Evolutionary conservation across 1,284 basidiomycete species (phyloP), one percentile per base, ranked within the genome.

Genomic region (Sparassis latifolia): DNA sequence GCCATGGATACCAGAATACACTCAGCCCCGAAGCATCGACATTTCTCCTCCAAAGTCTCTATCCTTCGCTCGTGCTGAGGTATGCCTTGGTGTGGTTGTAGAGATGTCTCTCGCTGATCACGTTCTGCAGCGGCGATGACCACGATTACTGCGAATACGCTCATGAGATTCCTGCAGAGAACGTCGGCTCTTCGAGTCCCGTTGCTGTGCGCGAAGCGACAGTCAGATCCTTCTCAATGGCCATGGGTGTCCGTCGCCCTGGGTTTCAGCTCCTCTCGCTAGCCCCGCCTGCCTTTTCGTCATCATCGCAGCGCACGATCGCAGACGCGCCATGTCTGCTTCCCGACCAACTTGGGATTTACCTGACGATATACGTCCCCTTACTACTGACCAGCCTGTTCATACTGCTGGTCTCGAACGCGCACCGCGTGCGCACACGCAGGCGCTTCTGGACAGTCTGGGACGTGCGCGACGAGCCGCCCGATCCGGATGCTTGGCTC

Each of bases 241-340:
- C 75, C 3, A 77, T 79, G 66, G 81, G 79, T 33, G 66, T 86
- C 48, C 66, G 69, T 5, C 65, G 67, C 30, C 82, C 84, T 0
- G 84, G 82, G 29, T 80, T 83, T 62, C 79, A 82, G 56, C 71
- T 86, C n/a, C 69, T 86, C 46, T 79, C 81, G 3, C 73, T 85
- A 31, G 64, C 71, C 10, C 65, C 71, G 5, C 69, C 71, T 2
- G 38, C 48, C 27, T 1, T 45, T 0, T 37, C 28, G 42, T 52
- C 48, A 41, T 5, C 46, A 50, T 50, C 55, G 3, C 56, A 50
- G 12, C 62, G 52, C 54, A 56, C 52, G 65, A 68, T 68, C 49
- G 72, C 73, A n/a, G 72, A 81, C 56, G 59, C 63, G 32, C 71
- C 74, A 5, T 86, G 83, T 62, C 58, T 77, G 51, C 69, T 86